Conservation (phyloP, 164 flowering plant species). For the Vitis labrusca region DNA sequence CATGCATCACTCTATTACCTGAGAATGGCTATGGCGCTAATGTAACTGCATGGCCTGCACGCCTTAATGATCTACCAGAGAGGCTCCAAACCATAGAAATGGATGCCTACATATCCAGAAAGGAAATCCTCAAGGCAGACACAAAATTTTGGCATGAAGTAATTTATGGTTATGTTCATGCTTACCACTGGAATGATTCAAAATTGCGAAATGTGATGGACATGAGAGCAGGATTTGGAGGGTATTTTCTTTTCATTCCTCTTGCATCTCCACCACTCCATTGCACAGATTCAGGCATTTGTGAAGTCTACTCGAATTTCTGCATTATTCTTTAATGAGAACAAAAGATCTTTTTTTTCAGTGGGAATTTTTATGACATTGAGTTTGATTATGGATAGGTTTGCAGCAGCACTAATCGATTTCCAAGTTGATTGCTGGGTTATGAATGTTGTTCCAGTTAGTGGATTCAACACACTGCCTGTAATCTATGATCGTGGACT, state of each 20-base stretch:
- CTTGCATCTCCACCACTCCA: conserved; percentile 10
- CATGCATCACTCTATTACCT: conserved; percentile 85
- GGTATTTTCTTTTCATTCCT: conserved; percentile 55
- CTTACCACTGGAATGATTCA: conserved; percentile 65
- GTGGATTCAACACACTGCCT: conserved; percentile 81
- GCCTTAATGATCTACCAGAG: conserved; percentile 79
- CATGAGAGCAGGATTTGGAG: conserved; percentile 98
- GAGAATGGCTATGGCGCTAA: conserved; percentile 82
- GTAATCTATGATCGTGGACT: conserved; percentile 94
- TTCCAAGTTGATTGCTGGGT: conserved; percentile 52
- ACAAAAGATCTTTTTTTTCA: too few relatives aligned
- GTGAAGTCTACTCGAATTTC: neutral
- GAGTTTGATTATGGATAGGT: conserved; percentile 39
- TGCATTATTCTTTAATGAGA: neutral
- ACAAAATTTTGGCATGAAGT: conserved; percentile 78
- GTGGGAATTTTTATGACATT: too few relatives aligned
- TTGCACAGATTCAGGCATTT: neutral
- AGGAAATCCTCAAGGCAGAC: conserved; percentile 87
- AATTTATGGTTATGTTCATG: conserved; percentile 60
- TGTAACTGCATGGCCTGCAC: conserved; percentile 77
- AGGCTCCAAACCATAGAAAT: conserved; percentile 77
- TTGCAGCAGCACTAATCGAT: conserved; percentile 34
- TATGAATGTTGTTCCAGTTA: conserved; percentile 85
- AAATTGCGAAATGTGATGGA: conserved; percentile 84
- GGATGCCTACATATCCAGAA: conserved; percentile 83